A percentile compares a stretch with the other conserved stretches of the same genome.
These are phyloP conservation scores for Tulasnella sp. DNA, from an alignment of 768 basidiomycete species.

Conservation along the genomic window DNA sequence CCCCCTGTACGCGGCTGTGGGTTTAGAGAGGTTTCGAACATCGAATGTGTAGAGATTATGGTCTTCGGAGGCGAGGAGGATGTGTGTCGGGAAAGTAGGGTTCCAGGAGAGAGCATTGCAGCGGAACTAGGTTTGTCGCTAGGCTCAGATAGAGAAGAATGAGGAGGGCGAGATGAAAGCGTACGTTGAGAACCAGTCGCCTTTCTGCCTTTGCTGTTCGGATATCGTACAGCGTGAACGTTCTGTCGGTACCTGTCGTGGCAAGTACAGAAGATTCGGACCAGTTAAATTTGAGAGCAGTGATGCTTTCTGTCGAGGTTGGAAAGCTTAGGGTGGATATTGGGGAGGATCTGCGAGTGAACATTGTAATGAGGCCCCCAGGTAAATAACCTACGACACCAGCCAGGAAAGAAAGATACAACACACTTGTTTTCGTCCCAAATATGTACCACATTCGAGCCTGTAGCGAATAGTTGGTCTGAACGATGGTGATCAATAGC, in stretches of 20 bases:
- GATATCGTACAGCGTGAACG: conserved; percentile 94
- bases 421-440: conserved; percentile 97
- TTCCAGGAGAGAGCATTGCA: conserved; percentile 92
- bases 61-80: conserved; percentile 96
- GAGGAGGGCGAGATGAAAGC: conserved; percentile 25
- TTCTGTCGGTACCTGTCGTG: conserved; percentile 89
- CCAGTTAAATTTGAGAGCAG: conserved; percentile 85
- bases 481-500: conserved; percentile 91
- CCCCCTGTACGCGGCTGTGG: conserved; percentile 92
- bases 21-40: conserved; percentile 72
- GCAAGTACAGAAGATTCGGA: conserved; percentile 94
- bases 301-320: conserved; percentile 82
- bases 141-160: neutral
- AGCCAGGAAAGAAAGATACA: neutral
- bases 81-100: conserved; percentile 85
- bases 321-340: conserved; percentile 87
- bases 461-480: conserved; percentile 88
- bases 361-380: neutral
- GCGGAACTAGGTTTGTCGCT: conserved; percentile 56
- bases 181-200: conserved; percentile 81
- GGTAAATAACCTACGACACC: neutral
- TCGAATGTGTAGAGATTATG: conserved; percentile 99
- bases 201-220: conserved; percentile 95
- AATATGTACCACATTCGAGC: conserved; percentile 87
- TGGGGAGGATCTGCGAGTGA: conserved; percentile 60